Base-by-base conservation (phyloP, 163 green algal species). In the Scenedesmus sp. region DNA sequence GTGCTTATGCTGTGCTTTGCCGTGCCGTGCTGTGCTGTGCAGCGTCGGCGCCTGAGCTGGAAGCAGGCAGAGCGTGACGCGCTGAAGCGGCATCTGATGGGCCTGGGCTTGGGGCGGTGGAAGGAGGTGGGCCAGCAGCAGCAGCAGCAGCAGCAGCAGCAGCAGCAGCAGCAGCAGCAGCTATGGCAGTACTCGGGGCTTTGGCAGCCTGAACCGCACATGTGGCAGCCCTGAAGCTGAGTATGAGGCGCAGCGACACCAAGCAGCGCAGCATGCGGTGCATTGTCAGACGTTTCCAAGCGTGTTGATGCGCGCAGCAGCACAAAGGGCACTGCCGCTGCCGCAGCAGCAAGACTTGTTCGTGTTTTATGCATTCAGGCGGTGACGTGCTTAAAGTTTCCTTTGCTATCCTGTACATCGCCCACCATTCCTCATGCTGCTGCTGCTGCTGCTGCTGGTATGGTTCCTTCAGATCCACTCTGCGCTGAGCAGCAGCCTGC, bases 381-480 rank as follows among this genome's bases (percentile, higher is more conserved):
- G n/a, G n/a, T n/a, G n/a, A n/a, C 12, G 51, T 61, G 73, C 73
- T 82, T 82, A 37, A 51, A 6, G 16, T 44, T 10, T 51, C n/a
- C n/a, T n/a, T 70, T 22, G n/a, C 7, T 80, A 44, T 43, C 33
- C 3, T 44, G n/a, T 30, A n/a, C 24, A 20, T 78, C 24, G 9
- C 12, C 9, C 65, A 78, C 65, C 72, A 51, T 82, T n/a, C n/a
- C n/a, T n/a, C 26, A 42, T 3, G n/a, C 9, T 42, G 20, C 42
- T 56, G 43, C 40, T 30, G 37, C 42, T 59, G 42, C 42, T 40
- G 18, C 68, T 68, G 68, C 68, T 70, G 13, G 20, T 70, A 7
- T n/a, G 20, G 56, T n/a, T 2, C 56, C 81, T 59, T 30, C 87
- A 91, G 87, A 81, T 91, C 37, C 87, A 91, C 49, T 43, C 87